phyloP scores from a whole-genome alignment of 2,329 filamentous ascomycete genomes.

The Colletotrichum tropicale region DNA sequence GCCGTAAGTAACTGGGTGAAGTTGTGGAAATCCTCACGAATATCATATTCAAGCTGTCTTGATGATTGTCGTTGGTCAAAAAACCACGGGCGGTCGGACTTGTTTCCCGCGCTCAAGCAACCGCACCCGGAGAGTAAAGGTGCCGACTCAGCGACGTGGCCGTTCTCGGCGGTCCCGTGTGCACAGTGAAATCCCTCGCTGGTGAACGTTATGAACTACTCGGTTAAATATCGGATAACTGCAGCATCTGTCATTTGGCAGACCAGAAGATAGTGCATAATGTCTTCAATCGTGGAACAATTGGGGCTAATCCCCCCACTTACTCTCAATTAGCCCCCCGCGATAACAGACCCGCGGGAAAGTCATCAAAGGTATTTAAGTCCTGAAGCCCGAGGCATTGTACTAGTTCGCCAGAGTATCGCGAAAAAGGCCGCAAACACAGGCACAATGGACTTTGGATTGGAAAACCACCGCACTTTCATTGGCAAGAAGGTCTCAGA shows the following conservation, averaged over 20 bases:
- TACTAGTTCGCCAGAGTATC: not conserved
- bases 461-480: slow-evolving; percentile 34
- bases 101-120: not conserved
- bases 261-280: too few relatives aligned
- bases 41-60: too few relatives aligned
- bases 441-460: slow-evolving; percentile 31
- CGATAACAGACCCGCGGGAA: not conserved
- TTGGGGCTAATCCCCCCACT: not conserved
- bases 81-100: not conserved
- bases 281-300: too few relatives aligned
- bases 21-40: too few relatives aligned
- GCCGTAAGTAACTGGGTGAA: too few relatives aligned
- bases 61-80: too few relatives aligned
- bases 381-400: not conserved
- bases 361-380: not conserved
- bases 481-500: slow-evolving; percentile 36
- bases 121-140: not conserved
- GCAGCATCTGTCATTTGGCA: too few relatives aligned
- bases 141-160: not conserved
- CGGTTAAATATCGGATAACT: too few relatives aligned
- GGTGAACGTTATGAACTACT: not conserved
- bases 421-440: not conserved
- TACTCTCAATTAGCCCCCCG: not conserved
- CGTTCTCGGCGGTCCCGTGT: not conserved
- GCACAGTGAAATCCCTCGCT: not conserved